Conservation (phyloP, 139 green algal species). For the Ettlia oleoabundans region DNA sequence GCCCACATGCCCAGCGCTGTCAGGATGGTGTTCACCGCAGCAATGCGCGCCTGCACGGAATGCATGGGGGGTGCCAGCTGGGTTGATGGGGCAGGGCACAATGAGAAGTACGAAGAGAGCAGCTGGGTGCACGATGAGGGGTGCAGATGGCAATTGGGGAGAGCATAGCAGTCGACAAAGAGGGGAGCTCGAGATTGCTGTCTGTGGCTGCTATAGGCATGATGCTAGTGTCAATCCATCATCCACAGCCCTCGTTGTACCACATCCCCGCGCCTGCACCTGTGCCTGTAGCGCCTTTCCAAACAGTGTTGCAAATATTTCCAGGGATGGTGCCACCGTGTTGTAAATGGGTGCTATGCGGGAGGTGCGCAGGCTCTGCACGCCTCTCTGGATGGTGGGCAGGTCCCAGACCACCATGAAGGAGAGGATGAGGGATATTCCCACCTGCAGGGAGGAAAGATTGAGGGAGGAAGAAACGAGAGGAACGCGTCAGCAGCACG, state of each 20-base stretch:
- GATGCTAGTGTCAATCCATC: no score
- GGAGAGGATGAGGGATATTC: constrained; percentile 87
- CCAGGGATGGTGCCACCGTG: constrained; percentile 86
- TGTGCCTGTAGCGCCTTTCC: constrained; percentile 92
- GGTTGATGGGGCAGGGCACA: no score
- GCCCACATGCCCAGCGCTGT: constrained; percentile 88
- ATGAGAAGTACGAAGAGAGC: no score
- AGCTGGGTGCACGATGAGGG: no score
- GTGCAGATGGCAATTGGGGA: no score
- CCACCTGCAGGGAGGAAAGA: constrained; percentile 61
- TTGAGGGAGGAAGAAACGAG: no score
- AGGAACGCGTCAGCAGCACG: neutral
- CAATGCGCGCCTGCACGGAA: constrained; percentile 82
- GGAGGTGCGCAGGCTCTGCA: constrained; percentile 66
- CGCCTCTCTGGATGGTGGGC: constrained; percentile 73
- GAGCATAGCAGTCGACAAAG: no score
- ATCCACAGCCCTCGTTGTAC: neutral
- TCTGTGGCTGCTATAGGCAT: no score
- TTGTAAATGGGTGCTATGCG: constrained; percentile 84
- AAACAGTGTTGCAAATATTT: constrained; percentile 86
- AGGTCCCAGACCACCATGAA: constrained; percentile 97
- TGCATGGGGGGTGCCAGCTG: no score
- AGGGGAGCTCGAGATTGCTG: no score
- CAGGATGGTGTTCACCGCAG: constrained; percentile 90
- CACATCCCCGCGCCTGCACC: constrained; percentile 38